Evolutionary conservation across 176 grass and related monocot genomes (phyloP), one percentile per base, ranked within the genome.

Genomic region (Panicum miliaceum): DNA sequence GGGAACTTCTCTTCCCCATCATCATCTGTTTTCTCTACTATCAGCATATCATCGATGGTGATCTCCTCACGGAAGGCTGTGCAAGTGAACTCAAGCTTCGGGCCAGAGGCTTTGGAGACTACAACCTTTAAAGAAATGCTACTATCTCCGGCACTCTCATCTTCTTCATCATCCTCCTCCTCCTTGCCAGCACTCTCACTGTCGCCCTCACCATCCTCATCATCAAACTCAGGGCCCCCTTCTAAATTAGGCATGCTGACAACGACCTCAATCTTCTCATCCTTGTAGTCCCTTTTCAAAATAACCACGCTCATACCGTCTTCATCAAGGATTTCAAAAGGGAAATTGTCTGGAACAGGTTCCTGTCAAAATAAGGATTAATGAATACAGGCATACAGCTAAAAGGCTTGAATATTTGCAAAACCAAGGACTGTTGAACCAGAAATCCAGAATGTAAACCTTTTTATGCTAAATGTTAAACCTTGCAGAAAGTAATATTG

Each of bases 181-280:
- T 83, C 78, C 20, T 88, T 87, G 29, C 50, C 85, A 12, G 78
- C 80, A 51, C 51, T 72, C 84, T 87, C 62, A 2, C 8, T 75
- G 27, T 86, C 81, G 0, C 27, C 77, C 73, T 90, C 84, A 23
- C 61, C 88, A 19, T 80, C 80, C 60, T 85, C 84, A 4, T 87
- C 84, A 42, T 88, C 79, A 22, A 81, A 79, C 48, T 93, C 87
- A 51, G 90, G 84, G 10, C 91, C 91, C 6, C 85, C 92, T 62
- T 94, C 90, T 12, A 99, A 73, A 45, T 90, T 99, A 15, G 93
- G 93, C 90, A 99, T 94, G 76, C 88, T 94, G 79, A 99, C 89
- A 4, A 89, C 76, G 16, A 94, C 91, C 81, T 96, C 93, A 18
- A 99, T 86, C 34, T 81, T 88, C 88, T 99, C 96, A 7, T 89